Evolutionary conservation across 176 grass and related monocot genomes (phyloP), one percentile per base, ranked within the genome.

Genomic region (Rhynchospora breviuscula): DNA sequence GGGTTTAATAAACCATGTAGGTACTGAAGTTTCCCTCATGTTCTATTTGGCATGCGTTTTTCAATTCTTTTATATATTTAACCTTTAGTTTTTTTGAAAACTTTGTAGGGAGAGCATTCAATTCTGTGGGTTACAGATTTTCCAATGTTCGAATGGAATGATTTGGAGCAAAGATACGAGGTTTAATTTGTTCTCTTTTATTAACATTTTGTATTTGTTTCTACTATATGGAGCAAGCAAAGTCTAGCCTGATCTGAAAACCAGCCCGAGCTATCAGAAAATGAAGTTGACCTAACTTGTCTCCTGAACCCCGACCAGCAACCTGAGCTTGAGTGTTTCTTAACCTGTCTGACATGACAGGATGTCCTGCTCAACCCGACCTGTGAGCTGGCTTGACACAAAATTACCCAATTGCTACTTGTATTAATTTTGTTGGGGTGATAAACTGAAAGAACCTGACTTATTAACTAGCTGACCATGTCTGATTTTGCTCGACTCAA

Each of bases 141-240:
- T 80, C 95, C 92, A 84, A 91, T 98, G 95, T 98, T 98, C 62
- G 91, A 93, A 87, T 98, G 92, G 95, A 95, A 93, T 85, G 84
- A 86, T 58, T 86, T 85, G 31, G 92, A 98, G 85, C 89, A 93
- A 81, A 91, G 90, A 86, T 95, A 98, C 13, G 92, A 93, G 92
- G 95, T 98, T 74, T 79, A 29, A 18, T 61, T 79, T 83, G 48
- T 80, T 84, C 62, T 86, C 35, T 45, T 86, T 21, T 82, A 47
- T 17, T 82, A 22, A 23, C 57, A 58, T 48, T 84, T 70, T 2
- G 53, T 46, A 51, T 46, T 56, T 2, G 23, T 12, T 57, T 78
- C 14, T 35, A 56, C 21, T 56, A n/a, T 76, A 26, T 76, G 53
- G 6, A 76, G 4, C 14, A 31, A 18, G 23, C 51, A 57, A 31